Base-by-base conservation (phyloP, 352 stramenopile species). In the Pythium catenulatum region DNA sequence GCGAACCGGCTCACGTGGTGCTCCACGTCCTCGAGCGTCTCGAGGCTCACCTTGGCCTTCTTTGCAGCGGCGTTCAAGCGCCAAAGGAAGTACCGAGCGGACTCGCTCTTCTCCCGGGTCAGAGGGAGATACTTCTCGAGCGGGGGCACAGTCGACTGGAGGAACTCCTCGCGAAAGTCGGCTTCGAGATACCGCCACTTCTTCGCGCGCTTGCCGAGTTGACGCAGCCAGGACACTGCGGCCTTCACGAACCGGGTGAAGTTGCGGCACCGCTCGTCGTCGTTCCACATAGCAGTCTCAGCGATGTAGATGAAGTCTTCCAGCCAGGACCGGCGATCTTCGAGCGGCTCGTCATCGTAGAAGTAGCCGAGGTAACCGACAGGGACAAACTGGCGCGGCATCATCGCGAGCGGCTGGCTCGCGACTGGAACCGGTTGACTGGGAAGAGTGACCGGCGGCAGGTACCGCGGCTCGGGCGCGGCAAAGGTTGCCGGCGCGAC, bases 31-130 rank as follows among this genome's bases (percentile, higher is more conserved):
- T 50, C 39, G 23, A n/a, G 19, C 5, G 19, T 48, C 7, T 23
- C 34, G 37, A 74, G 13, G 17, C 56, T 34, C 27, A 74, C 23
- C 8, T 56, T 8, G 17, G 65, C 65, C 25, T 34, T 37, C 1
- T 34, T 21, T 11, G 65, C 43, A 13, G 65, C 65, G 25, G n/a
- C 37, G 58, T 74, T 74, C 39, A 74, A 56, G 36, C 65, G 65
- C 65, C 65, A 74, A 37, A 74, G 56, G n/a, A 74, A 56, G 65
- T 74, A 41, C 7, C 65, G 65, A 27, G 65, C 65, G 13, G 65
- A 58, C 65, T 74, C 41, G 7, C 7, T 74, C 65, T 56, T 48
- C 23, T 48, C 36, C 37, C 52, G 63, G 36, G 21, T 45, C 13
- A 73, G 63, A 34, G 63, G 52, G 27, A 25, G 52, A 21, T 73